Evolutionary conservation across 495 filamentous ascomycete species (phyloP), one percentile per base, ranked within the genome.

Genomic region (Delitschia confertaspora): DNA sequence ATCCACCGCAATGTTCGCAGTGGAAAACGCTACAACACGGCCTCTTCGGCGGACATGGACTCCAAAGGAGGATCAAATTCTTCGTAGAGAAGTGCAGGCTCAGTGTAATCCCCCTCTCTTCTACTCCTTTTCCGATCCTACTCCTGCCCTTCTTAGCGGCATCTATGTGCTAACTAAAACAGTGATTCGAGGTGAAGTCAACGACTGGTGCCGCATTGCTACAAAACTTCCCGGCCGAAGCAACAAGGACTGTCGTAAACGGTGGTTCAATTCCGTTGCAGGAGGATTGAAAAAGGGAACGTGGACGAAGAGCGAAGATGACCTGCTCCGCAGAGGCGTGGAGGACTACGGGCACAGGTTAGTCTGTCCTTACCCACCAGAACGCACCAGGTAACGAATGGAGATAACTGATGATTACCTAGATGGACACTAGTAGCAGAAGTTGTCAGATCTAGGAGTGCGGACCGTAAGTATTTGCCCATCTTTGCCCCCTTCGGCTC

Each of bases 201-300:
- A 51, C 24, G 53, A 56, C 23, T 56, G 53, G 53, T 53, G 49
- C 20, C 33, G 43, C 13, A 62, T 67, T 37, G 64, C 64, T 19
- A 46, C 57, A 3, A 57, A 56, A 6, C 53, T 67, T 10, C 61
- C 64, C 6, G 63, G 61, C 13, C 53, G 64, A 33, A 66, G 59
- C 6, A 68, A 68, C 33, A 68, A 68, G 48, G 65, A 68, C 47
- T 67, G 64, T 31, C 57, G 65, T 19, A 66, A 67, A 33, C 51
- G 65, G 23, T 68, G 64, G 64, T 55, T 57, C 22, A 65, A 68
- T 42, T 61, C 57, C n/a, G 55, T 67, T 17, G 60, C 56, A 3
- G 65, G 61, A 10, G 63, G 62, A n/a, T 49, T 67, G 5, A 65
- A 63, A 16, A 68, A 68, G 33, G 65, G 65, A 4, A 53, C 61